Evolutionary conservation across 2,329 filamentous ascomycete genomes (phyloP), one percentile per base, ranked within the genome.

Genomic region (Alternaria gansuensis): DNA sequence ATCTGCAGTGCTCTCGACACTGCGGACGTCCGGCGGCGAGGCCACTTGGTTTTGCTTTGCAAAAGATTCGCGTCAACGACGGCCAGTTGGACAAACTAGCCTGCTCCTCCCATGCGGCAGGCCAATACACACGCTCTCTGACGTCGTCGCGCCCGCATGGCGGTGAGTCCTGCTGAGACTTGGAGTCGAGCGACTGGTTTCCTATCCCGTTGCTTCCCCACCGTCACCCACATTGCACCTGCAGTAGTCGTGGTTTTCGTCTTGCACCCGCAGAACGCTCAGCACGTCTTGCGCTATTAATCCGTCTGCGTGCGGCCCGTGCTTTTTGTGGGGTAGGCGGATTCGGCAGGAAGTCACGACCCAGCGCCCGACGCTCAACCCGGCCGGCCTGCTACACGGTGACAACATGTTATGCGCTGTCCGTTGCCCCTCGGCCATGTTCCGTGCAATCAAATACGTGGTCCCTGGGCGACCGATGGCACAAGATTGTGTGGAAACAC

Each of bases 151-250:
- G 33, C 40, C 46, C 34, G 13, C 9, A 34, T 41, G 56, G 69
- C 70, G 69, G 69, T 72, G 69, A 70, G 68, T 65, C 57, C 63
- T 51, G 63, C 58, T 54, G 55, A 63, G 45, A 60, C 57, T 55
- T 56, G 54, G 33, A 50, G 61, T 61, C 58, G 56, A 63, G 43
- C 58, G 58, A 63, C 58, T 59, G 58, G 58, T 56, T 61, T 51
- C 62, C 51, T 41, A 40, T 46, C 50, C 48, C 49, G 57, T 54
- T 44, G 34, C 54, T 45, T 69, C 59, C 60, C 67, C 62, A 60
- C 70, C 63, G 45, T 64, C 59, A 56, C 57, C 52, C 50, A 59
- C 63, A 62, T 65, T 62, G 63, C 68, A 67, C 65, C 64, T 70
- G 69, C 66, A 70, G 68, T 68, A 73, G 66, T 56, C 44, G 51